Base-by-base conservation (phyloP, 306 rosid species). In the Lotus japonicus region DNA sequence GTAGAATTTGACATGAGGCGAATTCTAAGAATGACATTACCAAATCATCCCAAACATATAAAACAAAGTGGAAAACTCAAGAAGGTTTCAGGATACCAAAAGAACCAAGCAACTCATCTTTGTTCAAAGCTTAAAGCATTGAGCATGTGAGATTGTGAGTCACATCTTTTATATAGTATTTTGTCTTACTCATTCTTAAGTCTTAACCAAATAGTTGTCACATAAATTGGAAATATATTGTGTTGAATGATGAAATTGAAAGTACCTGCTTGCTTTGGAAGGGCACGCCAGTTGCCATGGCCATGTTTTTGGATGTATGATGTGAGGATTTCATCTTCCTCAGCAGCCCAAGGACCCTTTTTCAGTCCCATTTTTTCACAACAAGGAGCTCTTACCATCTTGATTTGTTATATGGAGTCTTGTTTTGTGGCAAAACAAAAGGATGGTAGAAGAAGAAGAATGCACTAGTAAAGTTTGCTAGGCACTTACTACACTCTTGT, bases 311-410 rank as follows among this genome's bases (percentile, higher is more conserved):
- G 70, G 45, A 95, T 78, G 74, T 73, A 88, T 58, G 90, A 84
- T 2, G 53, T 69, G 66, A 95, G 81, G 68, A 90, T 71, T 56
- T 84, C 81, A 73, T 95, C 97, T 87, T 95, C 99, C 23, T 95
- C 91, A 12, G 85, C 35, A 19, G 90, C 80, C 99, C 99, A 95
- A 13, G 99, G 96, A 61, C 99, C 99, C 58, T 73, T 95, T 75
- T 88, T 95, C 68, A 95, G 36, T 26, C 99, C 99, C 89, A 84
- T 85, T 74, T 95, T 95, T 45, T 88, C 95, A 72, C 99, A 90
- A 84, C 99, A 95, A 72, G 99, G 96, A 83, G 95, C 89, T 84
- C 99, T 81, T 82, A 72, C 99, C 99, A 95, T 94, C 5, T 72
- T 72, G 12, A 4, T 19, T 33, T 13, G 2, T 36, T 36, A 36